These are phyloP conservation scores for Sphagnum tenellum DNA, from an alignment of 225 moss, liverwort and hornwort species.

Conservation along the genomic window DNA sequence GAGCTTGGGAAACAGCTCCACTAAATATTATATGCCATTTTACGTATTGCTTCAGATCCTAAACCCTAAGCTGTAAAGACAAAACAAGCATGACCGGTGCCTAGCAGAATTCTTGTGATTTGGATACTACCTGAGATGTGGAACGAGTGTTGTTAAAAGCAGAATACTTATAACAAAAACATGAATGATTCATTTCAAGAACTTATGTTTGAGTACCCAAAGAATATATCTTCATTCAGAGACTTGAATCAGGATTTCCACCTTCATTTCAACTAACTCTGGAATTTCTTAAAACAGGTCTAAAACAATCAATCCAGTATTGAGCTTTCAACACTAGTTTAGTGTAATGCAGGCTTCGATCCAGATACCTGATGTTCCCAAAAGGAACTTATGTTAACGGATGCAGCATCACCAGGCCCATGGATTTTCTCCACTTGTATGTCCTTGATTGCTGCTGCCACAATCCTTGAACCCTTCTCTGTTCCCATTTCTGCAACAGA, in stretches of 20 bases:
- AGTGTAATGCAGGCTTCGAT: neutral
- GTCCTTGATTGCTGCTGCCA: slow-evolving; percentile 50
- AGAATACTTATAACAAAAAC: too few species aligned
- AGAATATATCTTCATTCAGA: neutral
- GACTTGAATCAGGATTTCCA: neutral
- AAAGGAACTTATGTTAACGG: slow-evolving; percentile 33
- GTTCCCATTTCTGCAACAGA: slow-evolving; percentile 15
- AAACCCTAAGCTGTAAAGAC: too few species aligned
- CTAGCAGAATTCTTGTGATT: too few species aligned
- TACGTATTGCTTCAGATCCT: too few species aligned
- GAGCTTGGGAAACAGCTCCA: neutral
- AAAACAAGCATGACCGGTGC: too few species aligned
- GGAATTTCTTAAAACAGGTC: neutral
- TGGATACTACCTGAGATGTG: too few species aligned
- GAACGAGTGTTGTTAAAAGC: too few species aligned
- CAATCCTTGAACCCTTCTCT: slow-evolving; percentile 5
- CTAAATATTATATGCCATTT: neutral
- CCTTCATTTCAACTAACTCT: neutral
- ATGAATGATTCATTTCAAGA: neutral
- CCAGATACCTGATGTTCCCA: slow-evolving; percentile 53
- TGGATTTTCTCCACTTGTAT: slow-evolving; percentile 53
- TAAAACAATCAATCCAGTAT: neutral
- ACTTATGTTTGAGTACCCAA: neutral
- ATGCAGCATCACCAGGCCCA: slow-evolving; percentile 30
- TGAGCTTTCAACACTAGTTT: neutral